A percentile compares a stretch with the other conserved stretches of the same genome.
These are phyloP conservation scores for Pseudocohnilembus persalinus DNA, from an alignment of 169 alveolate species.

Conservation along the genomic window DNA sequence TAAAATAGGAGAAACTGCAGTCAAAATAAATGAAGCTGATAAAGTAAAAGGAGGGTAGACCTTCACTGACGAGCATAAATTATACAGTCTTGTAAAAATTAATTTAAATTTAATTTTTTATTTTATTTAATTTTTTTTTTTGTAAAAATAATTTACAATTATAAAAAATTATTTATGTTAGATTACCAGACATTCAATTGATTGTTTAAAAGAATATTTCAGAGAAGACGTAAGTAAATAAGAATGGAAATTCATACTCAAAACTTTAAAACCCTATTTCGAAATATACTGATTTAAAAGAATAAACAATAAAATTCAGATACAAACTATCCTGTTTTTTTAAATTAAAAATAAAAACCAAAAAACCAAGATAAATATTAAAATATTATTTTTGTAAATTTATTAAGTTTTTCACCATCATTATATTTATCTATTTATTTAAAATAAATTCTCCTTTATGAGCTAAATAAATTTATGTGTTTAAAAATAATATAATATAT, in stretches of 20 bases:
- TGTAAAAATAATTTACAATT: too few relatives aligned
- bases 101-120: neutral
- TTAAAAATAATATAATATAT: too few relatives aligned
- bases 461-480: too few relatives aligned
- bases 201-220: slow-evolving; percentile 93
- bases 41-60: slow-evolving; percentile 93
- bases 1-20: slow-evolving; percentile 59
- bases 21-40: slow-evolving; percentile 87
- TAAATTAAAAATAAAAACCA: too few relatives aligned
- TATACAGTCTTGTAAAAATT: slow-evolving; percentile 66
- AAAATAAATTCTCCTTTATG: too few relatives aligned
- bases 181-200: slow-evolving; percentile 94
- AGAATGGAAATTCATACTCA: slow-evolving; percentile 94
- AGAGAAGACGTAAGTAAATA: slow-evolving; percentile 94
- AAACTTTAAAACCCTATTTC: slow-evolving; percentile 21
- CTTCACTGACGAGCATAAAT: slow-evolving; percentile 89
- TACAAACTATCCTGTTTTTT: too few relatives aligned
- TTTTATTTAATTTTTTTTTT: too few relatives aligned
- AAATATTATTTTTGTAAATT: too few relatives aligned
- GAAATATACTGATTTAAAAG: neutral
- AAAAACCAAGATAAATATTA: too few relatives aligned
- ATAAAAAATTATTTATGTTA: slow-evolving; percentile 33
- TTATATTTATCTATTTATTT: too few relatives aligned
- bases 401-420: too few relatives aligned
- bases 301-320: too few relatives aligned